These are phyloP conservation scores for Colletotrichum musae DNA, from an alignment of 2,329 filamentous ascomycete genomes.

Conservation along the genomic window DNA sequence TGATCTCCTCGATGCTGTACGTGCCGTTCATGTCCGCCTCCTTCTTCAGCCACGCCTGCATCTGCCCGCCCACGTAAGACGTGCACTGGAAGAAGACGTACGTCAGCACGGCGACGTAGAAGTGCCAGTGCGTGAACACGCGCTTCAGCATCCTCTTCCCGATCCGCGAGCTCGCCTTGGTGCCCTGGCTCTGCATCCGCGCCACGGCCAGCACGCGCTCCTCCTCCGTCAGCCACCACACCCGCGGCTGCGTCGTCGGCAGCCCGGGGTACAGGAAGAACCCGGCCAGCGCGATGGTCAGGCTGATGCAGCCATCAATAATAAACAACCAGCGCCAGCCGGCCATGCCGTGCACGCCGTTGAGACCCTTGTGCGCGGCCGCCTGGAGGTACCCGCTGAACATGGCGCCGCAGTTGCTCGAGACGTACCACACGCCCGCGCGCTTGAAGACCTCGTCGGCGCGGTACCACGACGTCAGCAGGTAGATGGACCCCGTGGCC, in stretches of 20 bases:
- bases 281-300: conserved; percentile 64
- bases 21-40: conserved; percentile 39
- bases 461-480: conserved; percentile 50
- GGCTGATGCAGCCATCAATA: conserved; percentile 66
- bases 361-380: conserved; percentile 63
- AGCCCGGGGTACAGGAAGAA: conserved; percentile 59
- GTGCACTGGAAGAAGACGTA: conserved; percentile 45
- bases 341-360: conserved; percentile 59
- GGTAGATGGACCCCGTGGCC: conserved; percentile 43
- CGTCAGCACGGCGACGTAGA: conserved; percentile 45
- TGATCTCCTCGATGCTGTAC: conserved; percentile 39
- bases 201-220: conserved; percentile 51
- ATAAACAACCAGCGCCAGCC: conserved; percentile 67
- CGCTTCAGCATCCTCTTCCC: conserved; percentile 46
- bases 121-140: conserved; percentile 48
- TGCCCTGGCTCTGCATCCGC: conserved; percentile 45
- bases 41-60: conserved; percentile 43
- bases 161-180: conserved; percentile 42
- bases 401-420: conserved; percentile 62
- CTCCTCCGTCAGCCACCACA: conserved; percentile 49
- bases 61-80: conserved; percentile 42
- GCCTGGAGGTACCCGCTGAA: conserved; percentile 66
- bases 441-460: conserved; percentile 58
- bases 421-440: conserved; percentile 62
- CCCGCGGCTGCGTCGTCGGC: conserved; percentile 50